A percentile compares a stretch with the other conserved stretches of the same genome.
Evolutionary conservation across 2,329 filamentous ascomycete genomes (phyloP).

Genomic region (Colletotrichum liaoningense): DNA sequence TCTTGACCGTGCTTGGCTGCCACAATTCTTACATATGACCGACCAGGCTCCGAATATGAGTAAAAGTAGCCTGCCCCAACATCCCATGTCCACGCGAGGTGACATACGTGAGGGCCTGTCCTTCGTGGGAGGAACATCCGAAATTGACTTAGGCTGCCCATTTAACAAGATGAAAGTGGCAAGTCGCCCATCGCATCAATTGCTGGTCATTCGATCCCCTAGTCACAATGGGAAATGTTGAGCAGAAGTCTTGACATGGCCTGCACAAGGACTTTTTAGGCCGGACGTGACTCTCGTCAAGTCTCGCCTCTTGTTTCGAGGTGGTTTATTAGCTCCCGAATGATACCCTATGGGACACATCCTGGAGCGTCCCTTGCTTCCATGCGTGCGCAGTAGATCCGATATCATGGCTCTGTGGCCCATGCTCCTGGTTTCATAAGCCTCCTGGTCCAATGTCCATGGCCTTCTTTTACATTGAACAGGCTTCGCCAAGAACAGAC

Average conservation of each 20-base stretch:
- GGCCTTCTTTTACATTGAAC: not conserved
- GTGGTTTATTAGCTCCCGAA: conserved; percentile 9
- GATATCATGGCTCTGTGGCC: conserved; percentile 12
- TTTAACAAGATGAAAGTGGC: conserved; percentile 16
- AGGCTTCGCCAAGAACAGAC: conserved; percentile 21
- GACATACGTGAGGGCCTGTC: conserved; percentile 28
- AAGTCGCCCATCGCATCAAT: conserved; percentile 18
- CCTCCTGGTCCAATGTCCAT: not conserved
- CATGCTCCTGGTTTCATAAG: conserved; percentile 28
- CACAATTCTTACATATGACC: conserved; percentile 5
- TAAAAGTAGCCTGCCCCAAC: conserved; percentile 32
- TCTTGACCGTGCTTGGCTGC: not conserved
- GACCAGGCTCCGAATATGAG: not conserved
- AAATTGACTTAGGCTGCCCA: conserved; percentile 16
- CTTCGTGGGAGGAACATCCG: conserved; percentile 24
- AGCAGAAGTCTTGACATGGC: conserved; percentile 1
- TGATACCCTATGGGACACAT: conserved; percentile 24
- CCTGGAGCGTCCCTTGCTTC: conserved; percentile 16
- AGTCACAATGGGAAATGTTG: not conserved
- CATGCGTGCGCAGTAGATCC: conserved; percentile 4
- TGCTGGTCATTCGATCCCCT: conserved; percentile 19
- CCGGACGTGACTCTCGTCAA: conserved; percentile 14
- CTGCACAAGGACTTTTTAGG: not conserved
- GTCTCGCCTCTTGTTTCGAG: conserved; percentile 32
- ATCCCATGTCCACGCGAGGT: conserved; percentile 25